A percentile compares a stretch with the other conserved stretches of the same genome.
These are phyloP conservation scores for Vishniacozyma victoriae DNA, from an alignment of 768 basidiomycete genomes.

Conservation along the genomic window DNA sequence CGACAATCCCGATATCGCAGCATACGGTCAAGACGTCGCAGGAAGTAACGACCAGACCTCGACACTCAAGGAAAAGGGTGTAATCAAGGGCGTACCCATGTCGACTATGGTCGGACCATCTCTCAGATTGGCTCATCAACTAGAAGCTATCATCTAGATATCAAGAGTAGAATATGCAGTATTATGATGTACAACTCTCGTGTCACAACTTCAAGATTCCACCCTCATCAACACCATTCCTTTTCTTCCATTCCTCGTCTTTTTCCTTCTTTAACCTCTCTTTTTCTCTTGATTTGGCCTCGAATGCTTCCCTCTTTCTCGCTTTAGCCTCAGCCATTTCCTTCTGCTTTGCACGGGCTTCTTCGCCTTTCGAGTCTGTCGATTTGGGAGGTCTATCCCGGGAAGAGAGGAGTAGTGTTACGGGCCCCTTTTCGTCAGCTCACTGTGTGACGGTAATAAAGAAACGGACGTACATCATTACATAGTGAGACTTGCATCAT, in stretches of 20 bases:
- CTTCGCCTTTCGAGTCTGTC: too few relatives aligned
- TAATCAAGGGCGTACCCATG: constrained; percentile 31
- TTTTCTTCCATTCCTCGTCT: too few relatives aligned
- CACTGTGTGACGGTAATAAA: background rate
- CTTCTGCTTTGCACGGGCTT: too few relatives aligned
- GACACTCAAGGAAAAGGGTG: constrained; percentile 16
- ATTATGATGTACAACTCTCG: background rate
- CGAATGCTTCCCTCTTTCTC: too few relatives aligned
- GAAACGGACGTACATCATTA: constrained; percentile 63
- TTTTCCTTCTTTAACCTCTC: too few relatives aligned
- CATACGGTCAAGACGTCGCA: constrained; percentile 12
- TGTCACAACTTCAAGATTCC: too few relatives aligned
- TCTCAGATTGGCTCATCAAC: constrained; percentile 44
- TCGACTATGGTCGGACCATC: constrained; percentile 44
- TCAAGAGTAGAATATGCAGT: background rate
- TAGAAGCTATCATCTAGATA: constrained; percentile 46
- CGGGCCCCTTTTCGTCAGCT: constrained; percentile 29
- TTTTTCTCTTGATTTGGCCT: too few relatives aligned
- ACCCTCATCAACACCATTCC: too few relatives aligned
- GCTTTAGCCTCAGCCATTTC: too few relatives aligned
- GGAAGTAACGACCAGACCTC: constrained; percentile 4
- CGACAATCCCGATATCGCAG: constrained; percentile 15
- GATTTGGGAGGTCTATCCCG: too few relatives aligned
- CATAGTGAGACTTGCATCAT: constrained; percentile 88
- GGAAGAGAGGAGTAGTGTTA: constrained; percentile 35